phyloP scores from a whole-genome alignment of 2,329 filamentous ascomycete genomes.

The Emydomyces testavorans region DNA sequence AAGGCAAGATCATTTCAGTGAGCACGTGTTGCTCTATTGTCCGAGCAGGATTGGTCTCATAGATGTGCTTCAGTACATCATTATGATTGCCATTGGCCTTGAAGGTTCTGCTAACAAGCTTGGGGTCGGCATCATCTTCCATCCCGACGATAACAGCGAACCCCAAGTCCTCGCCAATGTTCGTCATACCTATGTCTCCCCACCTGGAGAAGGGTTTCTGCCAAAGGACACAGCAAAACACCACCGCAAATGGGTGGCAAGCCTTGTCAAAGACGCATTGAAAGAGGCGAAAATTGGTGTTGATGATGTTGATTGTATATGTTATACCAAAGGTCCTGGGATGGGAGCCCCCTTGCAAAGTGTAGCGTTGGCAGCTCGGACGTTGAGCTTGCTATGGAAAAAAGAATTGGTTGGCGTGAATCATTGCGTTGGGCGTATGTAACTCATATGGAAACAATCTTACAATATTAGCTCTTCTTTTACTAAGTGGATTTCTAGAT shows the following conservation, averaged over 20 bases:
- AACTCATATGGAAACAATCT: background rate
- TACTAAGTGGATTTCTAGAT: constrained; percentile 35
- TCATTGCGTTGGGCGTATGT: constrained; percentile 77
- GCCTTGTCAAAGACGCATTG: constrained; percentile 69
- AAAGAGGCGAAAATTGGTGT: constrained; percentile 52
- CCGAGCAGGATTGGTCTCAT: background rate
- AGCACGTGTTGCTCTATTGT: too few species aligned
- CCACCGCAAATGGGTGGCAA: constrained; percentile 75
- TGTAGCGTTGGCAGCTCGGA: constrained; percentile 75
- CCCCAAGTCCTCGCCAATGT: constrained; percentile 79
- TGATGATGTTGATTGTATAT: constrained; percentile 73
- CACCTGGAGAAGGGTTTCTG: constrained; percentile 85
- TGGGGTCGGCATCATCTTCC: constrained; percentile 81
- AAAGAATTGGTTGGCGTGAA: constrained; percentile 91
- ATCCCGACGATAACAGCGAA: constrained; percentile 45
- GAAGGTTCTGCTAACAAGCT: constrained; percentile 98
- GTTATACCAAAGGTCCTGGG: constrained; percentile 88
- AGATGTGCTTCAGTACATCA: background rate
- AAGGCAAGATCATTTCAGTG: too few species aligned
- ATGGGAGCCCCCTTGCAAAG: constrained; percentile 90
- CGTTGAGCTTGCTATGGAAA: constrained; percentile 69
- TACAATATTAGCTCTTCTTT: background rate
- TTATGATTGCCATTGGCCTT: constrained; percentile 58
- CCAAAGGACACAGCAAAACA: constrained; percentile 93
- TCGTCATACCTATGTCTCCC: constrained; percentile 83